Conservation (phyloP, 768 basidiomycete genomes). For the Tricholomella constricta region DNA sequence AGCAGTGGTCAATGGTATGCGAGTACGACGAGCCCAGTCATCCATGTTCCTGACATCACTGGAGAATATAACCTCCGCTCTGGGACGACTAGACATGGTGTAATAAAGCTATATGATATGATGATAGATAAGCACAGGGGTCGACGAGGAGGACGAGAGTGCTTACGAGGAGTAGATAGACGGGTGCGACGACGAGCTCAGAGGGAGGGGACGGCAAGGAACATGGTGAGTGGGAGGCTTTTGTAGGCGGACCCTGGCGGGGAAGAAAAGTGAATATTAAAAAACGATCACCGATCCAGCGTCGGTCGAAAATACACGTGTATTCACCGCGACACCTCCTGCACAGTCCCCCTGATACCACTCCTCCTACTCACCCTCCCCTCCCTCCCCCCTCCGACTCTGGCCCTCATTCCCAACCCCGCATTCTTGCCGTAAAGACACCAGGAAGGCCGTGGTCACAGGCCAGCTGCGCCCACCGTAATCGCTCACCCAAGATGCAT, state of each 20-base stretch:
- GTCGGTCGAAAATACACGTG: conserved; percentile 79
- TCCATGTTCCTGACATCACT: conserved; percentile 82
- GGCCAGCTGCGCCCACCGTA: background rate
- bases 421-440: background rate
- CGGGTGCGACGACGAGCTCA: conserved; percentile 26
- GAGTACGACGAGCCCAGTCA: conserved; percentile 77
- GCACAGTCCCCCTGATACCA: conserved; percentile 33
- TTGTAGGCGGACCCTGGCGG: conserved; percentile 57
- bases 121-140: conserved; percentile 2
- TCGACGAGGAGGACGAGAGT: conserved; percentile 6
- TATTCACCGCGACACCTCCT: conserved; percentile 58
- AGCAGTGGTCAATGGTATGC: conserved; percentile 80
- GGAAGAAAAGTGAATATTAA: conserved; percentile 54
- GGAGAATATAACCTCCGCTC: conserved; percentile 71
- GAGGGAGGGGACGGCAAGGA: conserved; percentile 27
- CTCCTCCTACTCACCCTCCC: conserved; percentile 10
- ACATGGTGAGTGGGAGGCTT: conserved; percentile 37
- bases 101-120: background rate
- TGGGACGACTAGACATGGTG: conserved; percentile 34
- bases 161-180: conserved; percentile 1
- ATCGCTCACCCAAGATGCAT: background rate
- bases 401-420: background rate
- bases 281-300: conserved; percentile 44
- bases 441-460: background rate
- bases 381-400: background rate